phyloP scores from a whole-genome alignment of 805 yeast genomes.

The Schwanniomyces yamadae region DNA sequence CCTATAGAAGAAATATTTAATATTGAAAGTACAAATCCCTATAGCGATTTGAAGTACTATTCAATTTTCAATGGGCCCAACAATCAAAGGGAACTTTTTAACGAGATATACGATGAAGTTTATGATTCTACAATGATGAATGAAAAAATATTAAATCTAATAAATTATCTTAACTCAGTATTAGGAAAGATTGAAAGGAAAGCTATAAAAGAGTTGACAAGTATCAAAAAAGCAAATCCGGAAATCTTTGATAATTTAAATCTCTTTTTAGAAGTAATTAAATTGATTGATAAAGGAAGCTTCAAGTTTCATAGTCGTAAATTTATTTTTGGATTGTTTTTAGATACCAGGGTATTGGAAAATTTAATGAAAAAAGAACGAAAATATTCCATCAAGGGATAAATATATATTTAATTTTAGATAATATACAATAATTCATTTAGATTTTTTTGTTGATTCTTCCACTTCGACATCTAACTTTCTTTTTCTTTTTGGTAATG shows the following conservation, averaged over 20 bases:
- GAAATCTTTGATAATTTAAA: conserved; percentile 54
- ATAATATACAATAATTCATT: background rate
- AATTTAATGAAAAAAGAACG: conserved; percentile 47
- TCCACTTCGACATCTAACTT: conserved; percentile 7
- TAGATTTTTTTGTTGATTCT: conserved; percentile 10
- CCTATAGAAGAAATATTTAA: conserved; percentile 15
- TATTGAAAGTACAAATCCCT: conserved; percentile 21
- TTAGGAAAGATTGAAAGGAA: conserved; percentile 46
- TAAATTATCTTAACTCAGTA: conserved; percentile 52
- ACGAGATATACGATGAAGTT: conserved; percentile 10
- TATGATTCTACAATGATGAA: conserved; percentile 14
- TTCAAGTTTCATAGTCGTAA: conserved; percentile 63
- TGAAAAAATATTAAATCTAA: conserved; percentile 28
- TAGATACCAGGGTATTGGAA: conserved; percentile 52
- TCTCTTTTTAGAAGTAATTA: conserved; percentile 51
- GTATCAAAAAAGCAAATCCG: conserved; percentile 50
- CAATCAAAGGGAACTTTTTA: conserved; percentile 9
- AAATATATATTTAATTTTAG: background rate
- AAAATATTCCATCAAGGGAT: conserved; percentile 12
- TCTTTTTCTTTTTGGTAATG: conserved; percentile 8
- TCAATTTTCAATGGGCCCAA: conserved; percentile 19
- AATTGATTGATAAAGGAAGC: conserved; percentile 54
- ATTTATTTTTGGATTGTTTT: conserved; percentile 63
- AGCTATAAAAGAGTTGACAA: conserved; percentile 57
- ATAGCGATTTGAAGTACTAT: conserved; percentile 23